Evolutionary conservation across 2,329 filamentous ascomycete species (phyloP).

Genomic region (Cryphonectria naterciae): DNA sequence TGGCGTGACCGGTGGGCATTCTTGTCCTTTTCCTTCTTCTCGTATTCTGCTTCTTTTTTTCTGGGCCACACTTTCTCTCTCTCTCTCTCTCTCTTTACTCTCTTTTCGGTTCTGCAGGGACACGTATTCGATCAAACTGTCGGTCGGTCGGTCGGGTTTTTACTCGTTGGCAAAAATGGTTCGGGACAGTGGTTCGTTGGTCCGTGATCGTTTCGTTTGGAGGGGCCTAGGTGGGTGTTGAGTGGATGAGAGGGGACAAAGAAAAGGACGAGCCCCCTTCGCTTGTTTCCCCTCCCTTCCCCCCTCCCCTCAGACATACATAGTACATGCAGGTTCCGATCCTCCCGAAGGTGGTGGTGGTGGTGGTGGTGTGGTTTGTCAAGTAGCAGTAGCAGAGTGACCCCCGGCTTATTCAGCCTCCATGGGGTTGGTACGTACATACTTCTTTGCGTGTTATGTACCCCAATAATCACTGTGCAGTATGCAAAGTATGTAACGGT

Average conservation of each 20-base stretch:
- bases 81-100: neutral
- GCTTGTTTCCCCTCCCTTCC: neutral
- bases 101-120: neutral
- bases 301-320: neutral
- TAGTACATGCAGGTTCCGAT: neutral
- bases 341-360: neutral
- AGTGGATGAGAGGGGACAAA: neutral
- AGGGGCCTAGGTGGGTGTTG: neutral
- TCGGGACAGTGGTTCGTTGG: neutral
- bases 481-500: too few species aligned
- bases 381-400: neutral
- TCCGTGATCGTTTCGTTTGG: neutral
- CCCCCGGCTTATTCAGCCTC: neutral
- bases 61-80: neutral
- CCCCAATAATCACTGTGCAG: too few species aligned
- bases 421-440: neutral
- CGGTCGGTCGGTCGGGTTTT: neutral
- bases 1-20: constrained; percentile 36
- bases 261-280: neutral
- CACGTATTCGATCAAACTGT: neutral
- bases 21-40: neutral
- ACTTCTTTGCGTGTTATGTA: neutral
- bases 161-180: neutral
- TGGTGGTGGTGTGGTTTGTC: neutral
- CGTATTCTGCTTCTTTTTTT: neutral